Conservation (phyloP, 768 basidiomycete genomes). For the Kwoniella sp. region DNA sequence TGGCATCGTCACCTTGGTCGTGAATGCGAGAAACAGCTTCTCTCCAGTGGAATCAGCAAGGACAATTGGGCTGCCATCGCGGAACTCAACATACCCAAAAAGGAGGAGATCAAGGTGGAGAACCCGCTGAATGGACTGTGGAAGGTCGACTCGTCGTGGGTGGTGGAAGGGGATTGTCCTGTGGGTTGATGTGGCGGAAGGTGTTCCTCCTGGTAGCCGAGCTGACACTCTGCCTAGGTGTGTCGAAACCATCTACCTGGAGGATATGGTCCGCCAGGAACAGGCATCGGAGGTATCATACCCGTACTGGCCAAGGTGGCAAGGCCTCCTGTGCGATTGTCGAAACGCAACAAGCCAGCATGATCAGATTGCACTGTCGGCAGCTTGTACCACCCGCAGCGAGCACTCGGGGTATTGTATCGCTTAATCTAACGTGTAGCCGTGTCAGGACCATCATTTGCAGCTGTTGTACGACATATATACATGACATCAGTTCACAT, state of each 20-base stretch:
- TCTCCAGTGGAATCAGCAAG: not conserved
- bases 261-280: conserved; percentile 12
- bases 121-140: conserved; percentile 34
- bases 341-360: too few relatives aligned
- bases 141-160: conserved; percentile 26
- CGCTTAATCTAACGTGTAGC: too few relatives aligned
- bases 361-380: too few relatives aligned
- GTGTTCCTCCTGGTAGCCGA: too few relatives aligned
- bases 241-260: conserved; percentile 17
- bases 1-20: not conserved
- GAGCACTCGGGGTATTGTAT: too few relatives aligned
- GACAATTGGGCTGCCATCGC: conserved; percentile 2
- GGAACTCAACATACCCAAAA: not conserved
- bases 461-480: too few relatives aligned
- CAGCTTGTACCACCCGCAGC: too few relatives aligned
- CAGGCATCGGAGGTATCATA: conserved; percentile 12
- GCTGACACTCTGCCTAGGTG: not conserved
- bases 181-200: conserved; percentile 20
- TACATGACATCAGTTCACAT: too few relatives aligned
- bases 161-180: conserved; percentile 45
- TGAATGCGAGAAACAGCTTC: conserved; percentile 9
- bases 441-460: too few relatives aligned
- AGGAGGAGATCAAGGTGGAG: conserved; percentile 14
- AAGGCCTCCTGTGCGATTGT: too few relatives aligned
- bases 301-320: conserved; percentile 5